phyloP scores from a whole-genome alignment of 106 monocot genomes.

The Acanthochlamys bracteata region DNA sequence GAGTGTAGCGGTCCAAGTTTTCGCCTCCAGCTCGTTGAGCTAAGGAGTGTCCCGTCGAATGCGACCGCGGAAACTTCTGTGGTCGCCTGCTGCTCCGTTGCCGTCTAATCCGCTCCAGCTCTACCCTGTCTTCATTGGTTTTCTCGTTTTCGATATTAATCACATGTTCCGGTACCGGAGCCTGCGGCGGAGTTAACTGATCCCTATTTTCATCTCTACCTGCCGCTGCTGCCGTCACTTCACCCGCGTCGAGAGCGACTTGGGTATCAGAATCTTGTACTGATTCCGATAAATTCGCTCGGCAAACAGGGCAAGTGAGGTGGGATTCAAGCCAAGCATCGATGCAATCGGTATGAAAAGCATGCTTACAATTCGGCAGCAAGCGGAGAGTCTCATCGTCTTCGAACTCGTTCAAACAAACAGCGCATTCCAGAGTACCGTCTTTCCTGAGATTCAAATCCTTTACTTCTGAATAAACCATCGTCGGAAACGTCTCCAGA shows the following conservation, averaged over 20 bases:
- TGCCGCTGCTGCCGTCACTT: no score
- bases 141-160: background rate
- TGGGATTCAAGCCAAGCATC: slow-evolving; percentile 81
- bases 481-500: slow-evolving; percentile 57
- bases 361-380: slow-evolving; percentile 81
- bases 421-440: slow-evolving; percentile 76
- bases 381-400: slow-evolving; percentile 75
- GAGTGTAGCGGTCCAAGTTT: slow-evolving; percentile 62
- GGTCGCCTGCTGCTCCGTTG: slow-evolving; percentile 21
- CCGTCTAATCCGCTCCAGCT: slow-evolving; percentile 23
- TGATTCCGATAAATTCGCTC: slow-evolving; percentile 32
- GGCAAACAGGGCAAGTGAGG: slow-evolving; percentile 93
- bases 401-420: slow-evolving; percentile 88
- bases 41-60: slow-evolving; percentile 64
- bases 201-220: no score
- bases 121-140: slow-evolving; percentile 8
- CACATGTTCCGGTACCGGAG: no score
- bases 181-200: no score
- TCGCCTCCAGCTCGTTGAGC: slow-evolving; percentile 23
- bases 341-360: slow-evolving; percentile 92
- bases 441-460: slow-evolving; percentile 55
- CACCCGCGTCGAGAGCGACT: no score
- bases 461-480: slow-evolving; percentile 82
- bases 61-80: slow-evolving; percentile 33
- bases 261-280: background rate